Percentiles rank a stretch among this genome's conserved stretches.
Conservation (phyloP, 2,329 filamentous ascomycete species). For the Huntiella moniliformis region DNA sequence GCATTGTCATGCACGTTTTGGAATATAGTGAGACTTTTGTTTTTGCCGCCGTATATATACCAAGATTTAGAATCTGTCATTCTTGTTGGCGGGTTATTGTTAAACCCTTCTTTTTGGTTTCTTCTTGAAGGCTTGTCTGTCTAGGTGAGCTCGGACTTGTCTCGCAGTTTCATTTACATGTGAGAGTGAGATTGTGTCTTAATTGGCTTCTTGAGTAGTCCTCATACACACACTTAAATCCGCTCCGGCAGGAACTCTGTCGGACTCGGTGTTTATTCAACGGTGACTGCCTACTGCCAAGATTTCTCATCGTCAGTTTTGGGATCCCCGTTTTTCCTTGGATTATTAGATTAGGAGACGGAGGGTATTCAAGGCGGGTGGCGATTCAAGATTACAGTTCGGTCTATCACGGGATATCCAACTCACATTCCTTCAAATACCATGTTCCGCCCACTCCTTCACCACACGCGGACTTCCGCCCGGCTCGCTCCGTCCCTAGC, state of each 20-base stretch:
- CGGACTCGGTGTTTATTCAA: no score
- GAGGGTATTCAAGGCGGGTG: no score
- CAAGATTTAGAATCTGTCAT: not conserved
- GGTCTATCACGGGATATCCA: no score
- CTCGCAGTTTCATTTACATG: conserved; percentile 5
- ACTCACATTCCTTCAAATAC: not conserved
- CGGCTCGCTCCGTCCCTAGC: not conserved
- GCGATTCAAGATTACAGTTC: no score
- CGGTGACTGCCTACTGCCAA: no score
- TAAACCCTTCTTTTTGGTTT: no score
- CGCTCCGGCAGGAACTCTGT: no score
- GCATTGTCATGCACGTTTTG: not conserved
- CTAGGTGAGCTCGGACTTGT: conserved; percentile 7
- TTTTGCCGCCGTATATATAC: not conserved
- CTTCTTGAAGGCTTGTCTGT: not conserved
- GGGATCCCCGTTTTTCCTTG: no score
- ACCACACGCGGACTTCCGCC: conserved; percentile 3
- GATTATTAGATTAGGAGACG: no score
- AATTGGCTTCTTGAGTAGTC: not conserved
- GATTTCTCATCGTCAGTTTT: no score
- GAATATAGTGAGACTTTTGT: not conserved
- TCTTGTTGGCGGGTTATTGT: not conserved
- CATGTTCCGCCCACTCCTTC: conserved; percentile 11
- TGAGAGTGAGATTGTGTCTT: not conserved
- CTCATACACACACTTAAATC: no score